These are phyloP conservation scores for Starmerella khaoyaiensis DNA, from an alignment of 805 yeast species.

Conservation along the genomic window DNA sequence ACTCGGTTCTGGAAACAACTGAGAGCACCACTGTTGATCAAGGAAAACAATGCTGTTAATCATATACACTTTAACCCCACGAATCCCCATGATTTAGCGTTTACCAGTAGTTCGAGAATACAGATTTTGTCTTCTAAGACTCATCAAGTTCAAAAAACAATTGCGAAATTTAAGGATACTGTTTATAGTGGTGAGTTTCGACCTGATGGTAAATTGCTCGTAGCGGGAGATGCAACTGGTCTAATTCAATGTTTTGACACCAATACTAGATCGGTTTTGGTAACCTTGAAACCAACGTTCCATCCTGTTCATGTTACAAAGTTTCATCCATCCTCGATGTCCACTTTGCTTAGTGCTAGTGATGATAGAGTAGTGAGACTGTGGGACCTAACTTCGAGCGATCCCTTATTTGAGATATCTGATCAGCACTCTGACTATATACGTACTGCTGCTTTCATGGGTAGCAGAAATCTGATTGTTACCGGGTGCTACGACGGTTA, in stretches of 20 bases:
- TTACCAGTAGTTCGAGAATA: constrained; percentile 79
- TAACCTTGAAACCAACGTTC: constrained; percentile 67
- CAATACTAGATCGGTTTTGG: constrained; percentile 60
- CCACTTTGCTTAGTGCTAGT: constrained; percentile 72
- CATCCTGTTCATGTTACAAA: constrained; percentile 90
- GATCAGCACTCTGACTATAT: constrained; percentile 67
- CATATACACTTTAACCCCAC: constrained; percentile 80
- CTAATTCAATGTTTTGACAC: constrained; percentile 84
- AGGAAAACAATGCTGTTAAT: constrained; percentile 84
- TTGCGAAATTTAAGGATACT: constrained; percentile 76
- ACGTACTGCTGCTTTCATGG: constrained; percentile 66
- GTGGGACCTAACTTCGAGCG: constrained; percentile 75
- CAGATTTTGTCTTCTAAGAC: constrained; percentile 92
- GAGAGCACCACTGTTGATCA: constrained; percentile 72
- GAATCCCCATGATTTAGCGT: constrained; percentile 78
- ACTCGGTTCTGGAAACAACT: constrained; percentile 89
- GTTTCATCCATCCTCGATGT: constrained; percentile 66
- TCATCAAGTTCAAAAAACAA: constrained; percentile 76
- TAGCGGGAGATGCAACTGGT: constrained; percentile 94
- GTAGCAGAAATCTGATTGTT: constrained; percentile 61
- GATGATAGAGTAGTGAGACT: constrained; percentile 81
- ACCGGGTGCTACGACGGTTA: constrained; percentile 91
- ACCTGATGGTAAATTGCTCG: constrained; percentile 77
- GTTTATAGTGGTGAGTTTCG: constrained; percentile 88
- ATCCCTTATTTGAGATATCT: constrained; percentile 57